These are phyloP conservation scores for Zygoascus tannicola DNA, from an alignment of 805 yeast genomes.

Conservation along the genomic window DNA sequence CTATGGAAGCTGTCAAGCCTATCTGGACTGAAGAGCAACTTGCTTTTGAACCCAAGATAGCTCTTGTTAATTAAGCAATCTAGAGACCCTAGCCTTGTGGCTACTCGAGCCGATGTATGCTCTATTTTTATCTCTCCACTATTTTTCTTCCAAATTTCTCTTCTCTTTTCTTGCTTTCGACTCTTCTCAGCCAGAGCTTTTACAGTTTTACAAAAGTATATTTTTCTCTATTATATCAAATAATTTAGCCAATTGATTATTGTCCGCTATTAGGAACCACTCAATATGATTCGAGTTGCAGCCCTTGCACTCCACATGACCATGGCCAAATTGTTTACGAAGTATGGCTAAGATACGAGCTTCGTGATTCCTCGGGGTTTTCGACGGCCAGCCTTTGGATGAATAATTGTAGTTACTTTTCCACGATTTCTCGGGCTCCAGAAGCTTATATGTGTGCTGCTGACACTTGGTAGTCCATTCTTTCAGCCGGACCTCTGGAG, in stretches of 20 bases:
- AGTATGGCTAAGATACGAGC: conserved; percentile 17
- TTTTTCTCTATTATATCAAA: background rate
- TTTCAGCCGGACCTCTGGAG: conserved; percentile 20
- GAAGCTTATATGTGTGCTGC: conserved; percentile 10
- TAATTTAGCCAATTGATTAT: background rate
- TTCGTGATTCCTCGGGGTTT: conserved; percentile 18
- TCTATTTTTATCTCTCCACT: no score
- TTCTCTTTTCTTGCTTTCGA: no score
- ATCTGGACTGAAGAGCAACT: conserved; percentile 86
- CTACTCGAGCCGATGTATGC: no score
- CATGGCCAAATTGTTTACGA: conserved; percentile 19
- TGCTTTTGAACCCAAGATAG: conserved; percentile 10
- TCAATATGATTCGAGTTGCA: conserved; percentile 18
- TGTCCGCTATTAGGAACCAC: conserved; percentile 22
- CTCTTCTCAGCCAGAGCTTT: no score
- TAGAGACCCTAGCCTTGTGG: no score
- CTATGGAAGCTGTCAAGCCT: conserved; percentile 41
- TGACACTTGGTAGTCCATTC: conserved; percentile 25
- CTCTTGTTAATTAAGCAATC: background rate
- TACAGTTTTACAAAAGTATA: no score
- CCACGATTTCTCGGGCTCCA: background rate
- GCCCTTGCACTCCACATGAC: conserved; percentile 24
- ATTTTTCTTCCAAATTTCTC: no score
- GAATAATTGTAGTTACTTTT: background rate
- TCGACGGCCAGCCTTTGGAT: conserved; percentile 22